Evolutionary conservation across 192 early-diverging fungal genomes (phyloP).

Genomic region (Chytriomyces hyalinus): DNA sequence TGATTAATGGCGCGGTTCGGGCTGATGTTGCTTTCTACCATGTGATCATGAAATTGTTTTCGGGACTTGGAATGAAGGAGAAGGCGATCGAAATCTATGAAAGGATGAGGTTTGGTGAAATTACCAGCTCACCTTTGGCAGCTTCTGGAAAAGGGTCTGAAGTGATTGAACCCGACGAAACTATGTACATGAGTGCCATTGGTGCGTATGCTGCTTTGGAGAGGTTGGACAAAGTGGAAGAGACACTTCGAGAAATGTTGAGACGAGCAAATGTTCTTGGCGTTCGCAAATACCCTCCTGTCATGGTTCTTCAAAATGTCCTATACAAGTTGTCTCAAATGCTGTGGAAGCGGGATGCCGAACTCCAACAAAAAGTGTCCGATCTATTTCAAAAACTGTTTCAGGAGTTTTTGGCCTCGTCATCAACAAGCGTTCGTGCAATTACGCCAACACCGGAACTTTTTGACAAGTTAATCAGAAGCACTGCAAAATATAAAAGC

Average conservation of each 20-base stretch:
- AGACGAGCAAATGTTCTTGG: constrained; percentile 4
- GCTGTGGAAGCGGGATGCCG: constrained; percentile 8
- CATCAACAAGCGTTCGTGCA: not conserved
- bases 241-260: constrained; percentile 18
- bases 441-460: constrained; percentile 16
- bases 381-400: constrained; percentile 17
- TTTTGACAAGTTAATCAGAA: constrained; percentile 19
- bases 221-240: constrained; percentile 18
- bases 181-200: constrained; percentile 28
- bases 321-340: constrained; percentile 25
- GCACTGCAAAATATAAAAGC: not conserved
- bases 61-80: constrained; percentile 5
- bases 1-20: constrained; percentile 15
- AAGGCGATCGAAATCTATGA: constrained; percentile 18
- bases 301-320: constrained; percentile 25
- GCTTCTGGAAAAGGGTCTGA: not conserved
- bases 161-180: constrained; percentile 29
- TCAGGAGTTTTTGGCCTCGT: constrained; percentile 18
- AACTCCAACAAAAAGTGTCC: not conserved
- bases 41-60: constrained; percentile 30
- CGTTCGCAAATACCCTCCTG: constrained; percentile 8
- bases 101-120: constrained; percentile 8
- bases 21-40: constrained; percentile 31
- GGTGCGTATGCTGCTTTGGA: constrained; percentile 11
- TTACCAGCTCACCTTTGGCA: too few relatives aligned